phyloP scores from a whole-genome alignment of 192 early-diverging fungal species.

The Funneliformis mosseae region DNA sequence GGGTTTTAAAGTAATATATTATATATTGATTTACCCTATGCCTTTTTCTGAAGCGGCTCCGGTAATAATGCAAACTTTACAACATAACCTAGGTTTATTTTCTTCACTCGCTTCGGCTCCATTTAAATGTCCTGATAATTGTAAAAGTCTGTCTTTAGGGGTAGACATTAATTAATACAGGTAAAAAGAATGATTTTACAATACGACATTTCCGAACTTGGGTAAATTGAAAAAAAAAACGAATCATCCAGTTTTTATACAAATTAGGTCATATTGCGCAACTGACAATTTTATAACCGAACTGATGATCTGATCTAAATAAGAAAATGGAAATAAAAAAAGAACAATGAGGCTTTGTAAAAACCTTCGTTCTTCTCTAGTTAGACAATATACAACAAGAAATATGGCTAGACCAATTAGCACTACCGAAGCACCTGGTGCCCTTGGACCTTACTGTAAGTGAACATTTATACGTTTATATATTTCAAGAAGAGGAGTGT shows the following conservation, averaged over 20 bases:
- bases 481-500: background rate
- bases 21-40: slow-evolving; percentile 46
- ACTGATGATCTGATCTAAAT: too few relatives aligned
- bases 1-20: background rate
- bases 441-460: slow-evolving; percentile 79
- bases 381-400: background rate
- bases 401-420: slow-evolving; percentile 37
- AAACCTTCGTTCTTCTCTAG: background rate
- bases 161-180: background rate
- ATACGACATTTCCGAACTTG: too few relatives aligned
- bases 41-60: slow-evolving; percentile 51
- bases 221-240: too few relatives aligned
- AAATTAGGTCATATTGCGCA: slow-evolving; percentile 27
- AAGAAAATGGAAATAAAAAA: background rate
- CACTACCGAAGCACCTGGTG: slow-evolving; percentile 66
- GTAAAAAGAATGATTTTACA: background rate
- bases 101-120: background rate
- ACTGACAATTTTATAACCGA: background rate
- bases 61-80: slow-evolving; percentile 56
- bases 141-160: background rate
- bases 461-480: background rate
- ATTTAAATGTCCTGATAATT: background rate
- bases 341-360: background rate
- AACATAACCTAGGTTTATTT: slow-evolving; percentile 28
- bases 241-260: too few relatives aligned